These are phyloP conservation scores for Sphagnum fallax DNA, from an alignment of 228 moss, liverwort and hornwort genomes.

Conservation along the genomic window DNA sequence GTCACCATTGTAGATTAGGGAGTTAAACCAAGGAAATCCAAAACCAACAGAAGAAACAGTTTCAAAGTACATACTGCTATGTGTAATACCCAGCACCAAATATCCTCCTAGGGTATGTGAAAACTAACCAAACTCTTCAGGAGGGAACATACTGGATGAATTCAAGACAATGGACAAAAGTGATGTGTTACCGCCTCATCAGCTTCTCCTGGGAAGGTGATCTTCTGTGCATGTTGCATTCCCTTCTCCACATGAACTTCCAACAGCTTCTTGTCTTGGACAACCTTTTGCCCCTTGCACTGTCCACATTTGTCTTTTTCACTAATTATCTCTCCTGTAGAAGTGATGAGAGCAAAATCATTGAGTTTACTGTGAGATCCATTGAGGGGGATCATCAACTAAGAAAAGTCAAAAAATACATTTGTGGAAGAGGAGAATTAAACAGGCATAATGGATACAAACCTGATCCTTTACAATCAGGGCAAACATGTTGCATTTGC, in stretches of 20 bases:
- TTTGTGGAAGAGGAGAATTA: not conserved
- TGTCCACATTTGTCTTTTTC: slow-evolving; percentile 26
- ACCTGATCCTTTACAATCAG: slow-evolving; percentile 24
- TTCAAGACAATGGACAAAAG: not conserved
- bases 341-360: not conserved
- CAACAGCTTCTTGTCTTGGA: slow-evolving; percentile 23
- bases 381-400: not conserved
- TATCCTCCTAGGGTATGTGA: not conserved
- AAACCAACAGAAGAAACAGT: not conserved
- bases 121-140: not conserved
- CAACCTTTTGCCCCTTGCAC: slow-evolving; percentile 23
- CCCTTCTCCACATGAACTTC: slow-evolving; percentile 25
- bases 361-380: not conserved
- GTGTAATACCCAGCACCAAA: not conserved
- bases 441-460: not conserved
- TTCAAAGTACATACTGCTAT: not conserved
- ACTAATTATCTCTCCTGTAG: slow-evolving; percentile 14
- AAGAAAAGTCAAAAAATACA: not conserved
- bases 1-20: not conserved
- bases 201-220: slow-evolving; percentile 21
- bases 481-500: slow-evolving; percentile 27
- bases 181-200: slow-evolving; percentile 18
- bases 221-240: slow-evolving; percentile 23
- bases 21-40: not conserved
- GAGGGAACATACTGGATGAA: not conserved